Base-by-base conservation (phyloP, 2,329 filamentous ascomycete species). In the Pleoardoris graminearum region DNA sequence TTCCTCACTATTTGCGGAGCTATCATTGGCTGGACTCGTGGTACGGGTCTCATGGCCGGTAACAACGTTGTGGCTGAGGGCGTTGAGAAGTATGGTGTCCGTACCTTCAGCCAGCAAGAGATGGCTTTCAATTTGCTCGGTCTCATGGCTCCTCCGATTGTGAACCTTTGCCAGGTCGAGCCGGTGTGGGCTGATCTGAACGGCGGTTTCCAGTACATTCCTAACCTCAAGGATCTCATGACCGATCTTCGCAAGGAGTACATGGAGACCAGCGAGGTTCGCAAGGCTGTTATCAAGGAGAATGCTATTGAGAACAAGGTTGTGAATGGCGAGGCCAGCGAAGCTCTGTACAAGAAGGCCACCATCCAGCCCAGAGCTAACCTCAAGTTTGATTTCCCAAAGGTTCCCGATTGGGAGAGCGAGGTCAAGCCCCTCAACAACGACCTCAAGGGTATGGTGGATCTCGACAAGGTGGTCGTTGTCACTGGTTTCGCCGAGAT, bases 41-140 rank as follows among this genome's bases (percentile, higher is more conserved):
- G 93, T 61, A 99, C 94, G 58, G 94, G 94, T 72, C 85, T 99
- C 66, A 99, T 99, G 93, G 90, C 89, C 62, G 92, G 89, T 69
- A 97, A 97, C 82, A 97, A 99, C 76, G 86, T 97, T 65, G 92
- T 97, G 60, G 94, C 94, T 30, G 93, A 97, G 74, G 94, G 93
- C 54, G 91, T 99, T 51, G 94, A 99, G 80, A 90, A 90, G 66
- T 94, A 95, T 62, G 94, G 94, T 67, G 94, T 97, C 22, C 91
- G 94, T 66, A 99, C 94, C 3, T 99, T 99, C 82, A 97, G 93
- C 8, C 94, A 97, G 78, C 91, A 96, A 74, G 94, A 99, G 77
- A 99, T 99, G 94, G 94, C 94, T 14, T 99, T 99, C 82, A 99
- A 99, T 77, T 78, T 99, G 61, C 85, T 99, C 38, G 93, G 94